A percentile compares a stretch with the other conserved stretches of the same genome.
Conservation (phyloP, 2,329 filamentous ascomycete genomes). For the Fusarium penzigii region DNA sequence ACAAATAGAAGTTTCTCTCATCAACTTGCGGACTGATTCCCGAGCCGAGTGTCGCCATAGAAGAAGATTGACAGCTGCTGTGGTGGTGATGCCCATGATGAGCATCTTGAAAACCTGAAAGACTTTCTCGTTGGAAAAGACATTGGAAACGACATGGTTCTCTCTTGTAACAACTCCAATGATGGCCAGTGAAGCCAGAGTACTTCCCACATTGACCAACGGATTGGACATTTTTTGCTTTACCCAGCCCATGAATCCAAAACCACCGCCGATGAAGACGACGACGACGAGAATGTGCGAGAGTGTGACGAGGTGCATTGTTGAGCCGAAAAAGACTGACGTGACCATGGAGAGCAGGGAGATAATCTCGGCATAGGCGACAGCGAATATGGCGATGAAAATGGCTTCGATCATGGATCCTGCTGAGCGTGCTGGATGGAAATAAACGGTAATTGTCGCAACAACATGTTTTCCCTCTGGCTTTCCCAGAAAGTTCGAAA, state of each 20-base stretch:
- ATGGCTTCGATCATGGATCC: constrained; percentile 90
- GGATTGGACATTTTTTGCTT: constrained; percentile 78
- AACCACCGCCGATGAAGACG: constrained; percentile 80
- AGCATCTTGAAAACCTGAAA: constrained; percentile 82
- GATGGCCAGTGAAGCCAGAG: constrained; percentile 81
- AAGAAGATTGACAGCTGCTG: constrained; percentile 71
- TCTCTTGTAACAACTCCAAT: constrained; percentile 92
- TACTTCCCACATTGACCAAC: constrained; percentile 81
- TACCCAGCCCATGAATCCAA: constrained; percentile 86
- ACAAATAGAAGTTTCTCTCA: constrained; percentile 71
- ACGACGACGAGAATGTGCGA: constrained; percentile 80
- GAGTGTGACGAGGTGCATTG: constrained; percentile 64
- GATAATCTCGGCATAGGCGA: constrained; percentile 69
- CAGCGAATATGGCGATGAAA: constrained; percentile 73
- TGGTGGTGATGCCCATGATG: constrained; percentile 70
- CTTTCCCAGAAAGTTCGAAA: constrained; percentile 73
- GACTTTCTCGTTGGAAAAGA: constrained; percentile 80
- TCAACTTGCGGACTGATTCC: constrained; percentile 68
- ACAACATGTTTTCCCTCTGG: constrained; percentile 94
- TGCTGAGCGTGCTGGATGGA: constrained; percentile 82
- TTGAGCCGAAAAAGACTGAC: constrained; percentile 73
- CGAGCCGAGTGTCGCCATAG: constrained; percentile 80
- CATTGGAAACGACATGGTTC: constrained; percentile 79
- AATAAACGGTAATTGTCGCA: constrained; percentile 91
- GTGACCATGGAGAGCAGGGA: constrained; percentile 84